Evolutionary conservation across 2,329 filamentous ascomycete genomes (phyloP), one percentile per base, ranked within the genome.

Genomic region (Pyricularia sp.): DNA sequence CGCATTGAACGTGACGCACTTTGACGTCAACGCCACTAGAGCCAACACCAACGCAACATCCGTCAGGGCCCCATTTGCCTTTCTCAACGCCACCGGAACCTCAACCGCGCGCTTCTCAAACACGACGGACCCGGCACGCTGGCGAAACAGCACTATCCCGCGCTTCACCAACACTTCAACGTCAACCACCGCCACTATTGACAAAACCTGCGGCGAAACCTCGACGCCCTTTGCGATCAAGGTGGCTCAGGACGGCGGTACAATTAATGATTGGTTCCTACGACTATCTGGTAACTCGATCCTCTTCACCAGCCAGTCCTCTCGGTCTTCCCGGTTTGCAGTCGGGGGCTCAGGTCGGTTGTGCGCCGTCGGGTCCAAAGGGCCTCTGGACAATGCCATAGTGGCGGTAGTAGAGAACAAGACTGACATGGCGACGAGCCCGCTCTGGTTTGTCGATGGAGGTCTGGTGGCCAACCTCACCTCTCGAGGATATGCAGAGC

Each of bases 221-320:
- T 26, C 66, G 5, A 26, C 67, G 2, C 70, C 71, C 1, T 75
- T 75, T 66, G 40, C 66, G 9, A 62, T 74, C 1, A 70, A 68
- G 9, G 69, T 72, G 28, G 65, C 69, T 1, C 72, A 73, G 64
- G 71, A 72, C 0, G 69, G 68, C 62, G 70, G 73, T 8, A 44
- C 68, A 40, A 73, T 73, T 64, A 68, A 75, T 67, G 68, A 67
- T 4, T 74, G 73, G 73, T 74, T 67, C 62, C 66, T 72, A 3
- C 67, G 66, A 53, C 64, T 74, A n/a, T 70, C 69, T 64, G 72
- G 71, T 0, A 68, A 70, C 63, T 68, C 66, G 6, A 62, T 72
- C 28, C 67, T 75, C 19, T 73, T 75, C 68, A 71, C 68, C 7
- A 66, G 68, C 0, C 67, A 65, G 3, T 59, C 65, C 1, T 65